These are phyloP conservation scores for Lactuca sativa DNA, from an alignment of 129 eudicot genomes.

Conservation along the genomic window DNA sequence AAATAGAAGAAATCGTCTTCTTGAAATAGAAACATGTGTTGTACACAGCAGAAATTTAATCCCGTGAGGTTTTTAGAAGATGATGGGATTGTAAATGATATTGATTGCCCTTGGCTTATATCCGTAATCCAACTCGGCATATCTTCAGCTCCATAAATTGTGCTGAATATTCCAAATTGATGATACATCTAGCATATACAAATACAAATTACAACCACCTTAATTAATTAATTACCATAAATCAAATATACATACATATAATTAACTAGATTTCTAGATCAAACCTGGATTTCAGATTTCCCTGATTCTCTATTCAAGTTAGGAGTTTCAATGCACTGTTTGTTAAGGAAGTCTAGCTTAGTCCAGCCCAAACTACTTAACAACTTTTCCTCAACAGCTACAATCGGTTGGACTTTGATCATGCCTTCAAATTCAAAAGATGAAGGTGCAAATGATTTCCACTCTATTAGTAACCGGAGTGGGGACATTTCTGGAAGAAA, in stretches of 20 bases:
- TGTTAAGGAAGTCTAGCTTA: not conserved
- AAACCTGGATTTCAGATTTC: slow-evolving; percentile 14
- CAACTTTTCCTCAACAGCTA: not conserved
- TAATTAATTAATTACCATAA: not conserved
- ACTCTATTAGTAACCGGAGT: not conserved
- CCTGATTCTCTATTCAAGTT: not conserved
- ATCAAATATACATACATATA: not conserved
- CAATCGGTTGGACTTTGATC: slow-evolving; percentile 15
- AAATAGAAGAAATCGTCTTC: not conserved
- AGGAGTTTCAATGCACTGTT: not conserved
- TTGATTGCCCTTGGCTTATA: not conserved
- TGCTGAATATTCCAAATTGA: slow-evolving; percentile 29
- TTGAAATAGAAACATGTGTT: not conserved
- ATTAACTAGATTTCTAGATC: not conserved
- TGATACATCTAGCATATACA: slow-evolving; percentile 14
- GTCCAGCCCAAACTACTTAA: slow-evolving; percentile 4
- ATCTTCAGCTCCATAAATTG: not conserved
- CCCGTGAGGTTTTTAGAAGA: slow-evolving; percentile 5
- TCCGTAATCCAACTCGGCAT: not conserved
- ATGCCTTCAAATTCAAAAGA: slow-evolving; percentile 20
- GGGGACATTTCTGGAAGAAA: slow-evolving; percentile 19
- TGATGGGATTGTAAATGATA: not conserved
- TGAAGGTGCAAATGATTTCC: not conserved
- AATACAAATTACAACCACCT: not conserved
- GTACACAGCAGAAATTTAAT: slow-evolving; percentile 7